A percentile compares a stretch with the other conserved stretches of the same genome.
These are phyloP conservation scores for Sphaerulina vaccinii DNA, from an alignment of 2,329 filamentous ascomycete species.

Conservation along the genomic window DNA sequence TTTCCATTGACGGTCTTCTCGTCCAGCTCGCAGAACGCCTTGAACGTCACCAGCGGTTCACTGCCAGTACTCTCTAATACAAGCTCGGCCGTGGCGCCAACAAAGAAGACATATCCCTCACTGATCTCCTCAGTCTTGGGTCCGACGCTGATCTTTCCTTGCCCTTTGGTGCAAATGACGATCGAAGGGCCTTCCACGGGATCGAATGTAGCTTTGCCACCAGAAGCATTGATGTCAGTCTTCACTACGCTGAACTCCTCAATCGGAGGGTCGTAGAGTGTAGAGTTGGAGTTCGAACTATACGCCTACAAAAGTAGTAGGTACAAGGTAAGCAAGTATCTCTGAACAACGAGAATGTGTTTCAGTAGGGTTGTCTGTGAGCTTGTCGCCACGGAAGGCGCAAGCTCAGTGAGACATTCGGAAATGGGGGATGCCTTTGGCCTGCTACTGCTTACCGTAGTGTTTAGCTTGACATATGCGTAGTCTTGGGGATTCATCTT, in stretches of 20 bases:
- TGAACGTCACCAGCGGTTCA: constrained; percentile 81
- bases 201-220: constrained; percentile 85
- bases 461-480: constrained; percentile 79
- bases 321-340: no score
- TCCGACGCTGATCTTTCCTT: constrained; percentile 81
- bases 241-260: constrained; percentile 92
- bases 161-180: constrained; percentile 82
- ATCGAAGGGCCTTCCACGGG: constrained; percentile 85
- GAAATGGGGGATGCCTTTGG: no score
- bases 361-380: no score
- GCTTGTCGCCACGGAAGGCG: no score
- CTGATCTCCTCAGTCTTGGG: constrained; percentile 69
- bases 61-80: constrained; percentile 68
- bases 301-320: no score
- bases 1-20: constrained; percentile 20
- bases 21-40: constrained; percentile 50
- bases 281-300: constrained; percentile 67
- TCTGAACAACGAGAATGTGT: no score
- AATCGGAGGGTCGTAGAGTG: constrained; percentile 91
- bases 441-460: no score
- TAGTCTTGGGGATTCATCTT: constrained; percentile 88
- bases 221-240: constrained; percentile 66
- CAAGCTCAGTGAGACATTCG: no score
- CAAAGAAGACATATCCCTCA: constrained; percentile 56
- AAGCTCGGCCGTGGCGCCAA: constrained; percentile 82